Base-by-base conservation (phyloP, 208 protist genomes). In the Phytomonas sp. region DNA sequence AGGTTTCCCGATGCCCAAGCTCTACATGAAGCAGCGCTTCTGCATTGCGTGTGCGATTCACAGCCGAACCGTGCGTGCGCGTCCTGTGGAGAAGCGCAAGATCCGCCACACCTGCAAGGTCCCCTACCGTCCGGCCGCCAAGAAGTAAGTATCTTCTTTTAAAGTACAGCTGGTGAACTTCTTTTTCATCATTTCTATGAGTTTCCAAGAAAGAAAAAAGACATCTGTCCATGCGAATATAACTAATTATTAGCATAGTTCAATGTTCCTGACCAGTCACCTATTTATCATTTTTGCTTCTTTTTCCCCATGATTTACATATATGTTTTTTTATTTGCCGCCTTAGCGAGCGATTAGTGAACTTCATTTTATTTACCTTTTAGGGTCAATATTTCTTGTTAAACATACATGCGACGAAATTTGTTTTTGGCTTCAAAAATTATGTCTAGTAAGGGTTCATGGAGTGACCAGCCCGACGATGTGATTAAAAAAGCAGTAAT, bases 1-100 rank as follows among this genome's bases (percentile, higher is more conserved):
- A 77, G 90, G 83, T 72, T 97, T 94, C 83, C 82, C 83, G 68
- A 94, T 99, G 76, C 98, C 98, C 68, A 99, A 99, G 96, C 84
- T 99, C 65, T 99, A 99, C 95, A 89, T 98, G 82, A 99, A 99
- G 95, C 85, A 98, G 82, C 94, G 99, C 84, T 99, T 99, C 95
- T 99, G 98, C 92, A 97, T 99, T 69, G 98, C 98, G 30, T 99
- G 98, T 92, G 98, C 98, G 72, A 98, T 99, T 78, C 98, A 99
- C 96, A 96, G 95, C 81, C 96, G 97, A 75, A 93, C 98, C 34
- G 98, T 99, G 61, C 97, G 92, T 69, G 90, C 86, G 64, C 90
- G 93, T 82, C 80, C 85, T 26, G 88, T 92, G 66, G 75, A 73
- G 36, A 66, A 84, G 46, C 89, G 91, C 74, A 96, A 95, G 87